A percentile compares a stretch with the other conserved stretches of the same genome.
Conservation (phyloP, 2,329 filamentous ascomycete species). For the Stachybotrys elegans region DNA sequence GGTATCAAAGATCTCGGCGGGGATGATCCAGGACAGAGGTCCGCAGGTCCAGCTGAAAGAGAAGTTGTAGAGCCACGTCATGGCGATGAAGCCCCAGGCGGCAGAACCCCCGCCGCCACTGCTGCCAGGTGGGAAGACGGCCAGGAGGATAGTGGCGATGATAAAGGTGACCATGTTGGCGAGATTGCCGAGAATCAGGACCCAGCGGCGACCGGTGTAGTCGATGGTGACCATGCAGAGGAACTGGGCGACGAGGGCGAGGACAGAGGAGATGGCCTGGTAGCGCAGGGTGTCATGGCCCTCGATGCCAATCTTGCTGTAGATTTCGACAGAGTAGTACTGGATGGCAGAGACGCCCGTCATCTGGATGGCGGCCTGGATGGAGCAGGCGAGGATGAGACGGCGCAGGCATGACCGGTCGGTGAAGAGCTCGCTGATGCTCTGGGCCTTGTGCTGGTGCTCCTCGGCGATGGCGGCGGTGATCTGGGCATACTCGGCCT, state of each 20-base stretch:
- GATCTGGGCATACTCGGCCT: conserved; percentile 68
- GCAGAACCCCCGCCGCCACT: conserved; percentile 42
- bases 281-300: conserved; percentile 64
- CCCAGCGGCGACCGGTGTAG: conserved; percentile 64
- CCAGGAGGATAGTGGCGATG: conserved; percentile 51
- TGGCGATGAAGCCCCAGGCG: conserved; percentile 66
- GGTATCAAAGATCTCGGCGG: conserved; percentile 73
- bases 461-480: conserved; percentile 60
- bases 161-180: conserved; percentile 69
- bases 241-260: conserved; percentile 64
- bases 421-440: conserved; percentile 64
- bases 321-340: conserved; percentile 67
- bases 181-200: conserved; percentile 67
- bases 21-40: conserved; percentile 56
- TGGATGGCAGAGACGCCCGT: conserved; percentile 71
- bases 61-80: conserved; percentile 79
- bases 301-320: conserved; percentile 62
- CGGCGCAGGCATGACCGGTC: conserved; percentile 61
- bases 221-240: conserved; percentile 67
- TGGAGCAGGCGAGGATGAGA: conserved; percentile 61
- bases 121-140: conserved; percentile 50
- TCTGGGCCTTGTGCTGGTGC: conserved; percentile 64
- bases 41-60: conserved; percentile 68
- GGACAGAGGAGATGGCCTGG: conserved; percentile 68
- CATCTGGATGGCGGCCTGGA: conserved; percentile 72